These are phyloP conservation scores for Globisporangium nodosum DNA, from an alignment of 352 stramenopile species.

Conservation along the genomic window DNA sequence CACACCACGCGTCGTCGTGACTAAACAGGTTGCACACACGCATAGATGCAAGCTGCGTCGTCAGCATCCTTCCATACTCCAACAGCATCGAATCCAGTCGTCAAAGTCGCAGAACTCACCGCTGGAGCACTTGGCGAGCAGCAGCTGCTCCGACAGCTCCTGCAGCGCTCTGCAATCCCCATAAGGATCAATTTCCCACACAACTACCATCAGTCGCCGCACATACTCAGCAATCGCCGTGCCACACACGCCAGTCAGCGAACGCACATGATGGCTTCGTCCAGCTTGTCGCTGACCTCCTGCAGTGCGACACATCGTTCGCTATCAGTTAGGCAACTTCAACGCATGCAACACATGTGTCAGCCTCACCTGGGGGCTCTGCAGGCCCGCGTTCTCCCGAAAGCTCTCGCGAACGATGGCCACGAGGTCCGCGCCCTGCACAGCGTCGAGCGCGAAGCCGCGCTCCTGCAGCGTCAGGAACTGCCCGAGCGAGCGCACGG, in stretches of 20 bases:
- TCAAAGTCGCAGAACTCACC: constrained; percentile 20
- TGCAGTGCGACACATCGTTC: constrained; percentile 4
- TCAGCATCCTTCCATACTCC: not conserved
- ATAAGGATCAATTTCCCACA: too few relatives aligned
- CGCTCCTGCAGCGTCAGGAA: constrained; percentile 36
- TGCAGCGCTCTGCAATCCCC: constrained; percentile 32
- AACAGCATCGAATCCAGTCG: not conserved
- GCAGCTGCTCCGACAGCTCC: constrained; percentile 58
- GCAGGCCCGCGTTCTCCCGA: constrained; percentile 28
- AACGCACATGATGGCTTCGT: constrained; percentile 59
- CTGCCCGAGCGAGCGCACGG: constrained; percentile 37
- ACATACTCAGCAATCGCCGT: not conserved
- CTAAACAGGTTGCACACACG: constrained; percentile 14
- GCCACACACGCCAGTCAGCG: not conserved
- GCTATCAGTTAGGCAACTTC: not conserved
- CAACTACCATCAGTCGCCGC: not conserved
- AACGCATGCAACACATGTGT: not conserved
- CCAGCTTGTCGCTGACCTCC: constrained; percentile 41
- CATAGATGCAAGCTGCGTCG: not conserved
- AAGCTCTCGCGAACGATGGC: constrained; percentile 42
- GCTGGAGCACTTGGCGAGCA: constrained; percentile 67
- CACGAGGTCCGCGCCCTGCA: constrained; percentile 21
- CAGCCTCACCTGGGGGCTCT: constrained; percentile 27
- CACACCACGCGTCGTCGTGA: constrained; percentile 63
- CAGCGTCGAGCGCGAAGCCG: constrained; percentile 26